Evolutionary conservation across 345 rosid genomes (phyloP), one percentile per base, ranked within the genome.

Genomic region (Citrus glauca): DNA sequence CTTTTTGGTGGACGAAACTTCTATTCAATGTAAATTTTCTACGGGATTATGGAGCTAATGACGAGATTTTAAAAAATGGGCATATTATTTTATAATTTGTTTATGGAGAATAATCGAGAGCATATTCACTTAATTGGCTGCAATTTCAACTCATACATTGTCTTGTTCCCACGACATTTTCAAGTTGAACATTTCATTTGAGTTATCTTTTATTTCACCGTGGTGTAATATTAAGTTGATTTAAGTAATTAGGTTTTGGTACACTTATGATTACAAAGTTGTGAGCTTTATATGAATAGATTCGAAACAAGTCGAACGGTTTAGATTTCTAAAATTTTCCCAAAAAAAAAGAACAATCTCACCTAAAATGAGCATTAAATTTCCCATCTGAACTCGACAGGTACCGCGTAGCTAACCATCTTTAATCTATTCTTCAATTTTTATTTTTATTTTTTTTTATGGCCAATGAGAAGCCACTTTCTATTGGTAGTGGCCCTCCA

Each of bases 121-220:
- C 74, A 60, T 72, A 67, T 72, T 19, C 76, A 28, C 50, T 45
- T 32, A 37, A 6, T 59, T 59, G 74, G 56, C 77, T 13, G 10
- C 38, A 35, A 59, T 33, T 24, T 77, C 28, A 77, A 61, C 75
- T 11, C 13, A 14, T 2, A 19, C 1, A 0, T 25, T 28, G 78
- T 77, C 59, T 5, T 53, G 5, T 73, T 63, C 60, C 61, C 55
- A 74, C 66, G 10, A 17, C 2, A 30, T 57, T 66, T 62, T 59
- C 73, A 70, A 19, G 8, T 8, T 1, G 5, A 27, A 8, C 8
- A 25, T 69, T 5, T 55, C 20, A 10, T 32, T 19, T 5, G 17
- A 28, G 22, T 30, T n/a, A 30, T 63, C n/a, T 14, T 71, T 38
- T n/a, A 2, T 9, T 33, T 22, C n/a, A 22, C 50, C 17, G 48